A percentile compares a stretch with the other conserved stretches of the same genome.
phyloP scores from a whole-genome alignment of 164 flowering plant genomes.

The Magnolia sinica region DNA sequence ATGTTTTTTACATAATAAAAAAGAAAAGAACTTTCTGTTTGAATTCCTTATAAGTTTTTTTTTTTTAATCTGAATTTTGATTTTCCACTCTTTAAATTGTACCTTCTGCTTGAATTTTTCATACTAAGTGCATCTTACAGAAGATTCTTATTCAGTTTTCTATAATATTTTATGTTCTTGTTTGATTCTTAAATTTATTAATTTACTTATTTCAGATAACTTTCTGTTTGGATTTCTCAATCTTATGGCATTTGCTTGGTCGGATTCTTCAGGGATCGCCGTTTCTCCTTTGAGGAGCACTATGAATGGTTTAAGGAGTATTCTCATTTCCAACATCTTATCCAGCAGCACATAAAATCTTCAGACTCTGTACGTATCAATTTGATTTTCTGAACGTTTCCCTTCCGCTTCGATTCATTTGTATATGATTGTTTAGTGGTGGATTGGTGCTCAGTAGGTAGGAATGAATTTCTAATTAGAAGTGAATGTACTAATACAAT shows the following conservation, averaged over 20 bases:
- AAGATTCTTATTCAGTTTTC: no score
- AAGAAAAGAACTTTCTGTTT: no score
- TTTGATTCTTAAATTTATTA: no score
- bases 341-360: constrained; percentile 30
- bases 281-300: constrained; percentile 76
- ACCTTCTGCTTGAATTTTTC: not conserved
- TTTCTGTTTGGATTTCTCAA: not conserved
- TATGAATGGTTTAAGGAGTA: constrained; percentile 96
- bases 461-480: not conserved
- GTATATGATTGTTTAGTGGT: not conserved
- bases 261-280: constrained; percentile 51
- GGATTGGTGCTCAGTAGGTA: not conserved
- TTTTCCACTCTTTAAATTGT: no score
- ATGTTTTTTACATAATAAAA: no score
- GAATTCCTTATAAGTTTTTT: no score
- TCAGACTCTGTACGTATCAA: constrained; percentile 12
- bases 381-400: not conserved
- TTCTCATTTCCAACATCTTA: constrained; percentile 80
- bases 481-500: no score
- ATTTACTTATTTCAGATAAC: no score
- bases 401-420: not conserved
- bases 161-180: no score
- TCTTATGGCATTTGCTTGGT: not conserved
- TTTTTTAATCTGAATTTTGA: no score
- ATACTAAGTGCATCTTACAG: no score